These are phyloP conservation scores for Pleurotus giganteus DNA, from an alignment of 768 basidiomycete species.

Conservation along the genomic window DNA sequence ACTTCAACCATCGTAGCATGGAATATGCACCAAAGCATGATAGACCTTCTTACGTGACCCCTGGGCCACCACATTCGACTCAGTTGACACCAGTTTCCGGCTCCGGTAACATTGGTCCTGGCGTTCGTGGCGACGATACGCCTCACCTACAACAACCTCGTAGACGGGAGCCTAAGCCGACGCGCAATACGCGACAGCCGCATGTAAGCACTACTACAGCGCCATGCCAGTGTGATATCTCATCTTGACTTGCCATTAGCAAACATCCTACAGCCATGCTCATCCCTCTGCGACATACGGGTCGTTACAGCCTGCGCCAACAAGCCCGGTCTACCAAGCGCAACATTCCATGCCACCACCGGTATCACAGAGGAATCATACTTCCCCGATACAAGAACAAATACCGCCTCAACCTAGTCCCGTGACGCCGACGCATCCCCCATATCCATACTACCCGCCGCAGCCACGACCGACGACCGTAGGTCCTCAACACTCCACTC, in stretches of 20 bases:
- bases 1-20: conserved; percentile 26
- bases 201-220: conserved; percentile 40
- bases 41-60: conserved; percentile 45
- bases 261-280: not conserved
- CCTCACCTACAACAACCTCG: conserved; percentile 35
- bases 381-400: conserved; percentile 12
- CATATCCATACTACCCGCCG: conserved; percentile 30
- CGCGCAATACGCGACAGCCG: conserved; percentile 45
- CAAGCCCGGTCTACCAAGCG: conserved; percentile 10
- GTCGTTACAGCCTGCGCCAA: not conserved
- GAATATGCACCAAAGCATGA: conserved; percentile 51
- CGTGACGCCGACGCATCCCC: conserved; percentile 30
- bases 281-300: not conserved
- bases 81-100: conserved; percentile 38
- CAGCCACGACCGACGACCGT: conserved; percentile 23
- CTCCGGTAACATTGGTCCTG: conserved; percentile 31
- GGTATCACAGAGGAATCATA: conserved; percentile 8
- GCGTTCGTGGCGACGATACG: conserved; percentile 33
- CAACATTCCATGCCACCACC: conserved; percentile 15
- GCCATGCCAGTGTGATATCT: not conserved
- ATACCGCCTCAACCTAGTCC: conserved; percentile 28
- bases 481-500: conserved; percentile 12
- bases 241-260: not conserved
- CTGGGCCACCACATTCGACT: conserved; percentile 44
- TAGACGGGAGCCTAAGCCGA: conserved; percentile 40